These are phyloP conservation scores for Globisporangium ultimum DNA, from an alignment of 352 stramenopile genomes.

Conservation along the genomic window DNA sequence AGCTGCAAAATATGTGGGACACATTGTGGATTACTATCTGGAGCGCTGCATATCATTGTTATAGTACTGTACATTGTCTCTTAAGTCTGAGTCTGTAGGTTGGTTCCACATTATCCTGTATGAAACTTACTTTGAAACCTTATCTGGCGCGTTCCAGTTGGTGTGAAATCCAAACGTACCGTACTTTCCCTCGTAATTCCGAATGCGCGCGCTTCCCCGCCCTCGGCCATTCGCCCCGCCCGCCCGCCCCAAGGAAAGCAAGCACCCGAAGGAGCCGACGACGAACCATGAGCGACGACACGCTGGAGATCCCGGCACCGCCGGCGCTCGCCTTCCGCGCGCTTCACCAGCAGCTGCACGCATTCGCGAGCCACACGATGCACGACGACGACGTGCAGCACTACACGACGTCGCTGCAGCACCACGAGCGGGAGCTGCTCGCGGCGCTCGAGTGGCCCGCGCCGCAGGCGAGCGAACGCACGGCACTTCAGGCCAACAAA, in stretches of 20 bases:
- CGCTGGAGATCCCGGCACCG: slow-evolving; percentile 45
- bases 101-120: background rate
- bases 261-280: background rate
- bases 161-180: background rate
- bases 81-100: background rate
- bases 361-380: slow-evolving; percentile 63
- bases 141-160: background rate
- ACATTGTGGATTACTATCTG: too few relatives aligned
- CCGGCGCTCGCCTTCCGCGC: slow-evolving; percentile 64
- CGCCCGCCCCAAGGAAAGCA: background rate
- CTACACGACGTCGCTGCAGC: slow-evolving; percentile 55
- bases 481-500: slow-evolving; percentile 62
- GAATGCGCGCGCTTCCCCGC: slow-evolving; percentile 4
- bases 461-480: slow-evolving; percentile 39
- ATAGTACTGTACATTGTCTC: background rate
- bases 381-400: slow-evolving; percentile 54
- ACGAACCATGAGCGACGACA: slow-evolving; percentile 18
- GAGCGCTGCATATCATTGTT: background rate
- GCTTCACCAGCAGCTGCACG: slow-evolving; percentile 69
- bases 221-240: slow-evolving; percentile 3
- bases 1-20: too few relatives aligned
- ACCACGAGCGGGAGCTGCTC: slow-evolving; percentile 36
- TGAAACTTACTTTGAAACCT: background rate
- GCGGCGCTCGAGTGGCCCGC: slow-evolving; percentile 34
- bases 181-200: background rate